phyloP scores from a whole-genome alignment of 2,329 filamentous ascomycete genomes.

The Xylariales sp. region DNA sequence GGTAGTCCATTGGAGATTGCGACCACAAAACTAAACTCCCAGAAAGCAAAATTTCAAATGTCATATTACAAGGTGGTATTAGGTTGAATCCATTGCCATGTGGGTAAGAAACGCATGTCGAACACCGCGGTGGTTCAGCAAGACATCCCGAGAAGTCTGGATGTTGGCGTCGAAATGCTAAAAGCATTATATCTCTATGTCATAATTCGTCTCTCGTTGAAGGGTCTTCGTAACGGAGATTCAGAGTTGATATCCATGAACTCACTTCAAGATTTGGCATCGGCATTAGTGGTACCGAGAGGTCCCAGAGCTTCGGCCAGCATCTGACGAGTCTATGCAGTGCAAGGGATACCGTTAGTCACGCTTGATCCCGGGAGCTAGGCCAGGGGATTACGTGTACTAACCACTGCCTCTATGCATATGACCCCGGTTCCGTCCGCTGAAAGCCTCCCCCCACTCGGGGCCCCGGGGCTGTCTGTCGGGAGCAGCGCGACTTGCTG shows the following conservation, averaged over 20 bases:
- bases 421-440: slow-evolving; percentile 52
- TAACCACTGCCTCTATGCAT: slow-evolving; percentile 57
- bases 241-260: slow-evolving; percentile 9
- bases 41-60: slow-evolving; percentile 13
- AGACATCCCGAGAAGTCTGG: slow-evolving; percentile 9
- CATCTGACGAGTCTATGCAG: slow-evolving; percentile 26
- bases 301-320: slow-evolving; percentile 26
- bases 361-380: too few species aligned
- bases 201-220: slow-evolving; percentile 32
- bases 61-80: slow-evolving; percentile 29
- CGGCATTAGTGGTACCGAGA: slow-evolving; percentile 25
- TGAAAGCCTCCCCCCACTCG: slow-evolving; percentile 56
- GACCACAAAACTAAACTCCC: slow-evolving; percentile 7
- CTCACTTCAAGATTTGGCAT: slow-evolving; percentile 12
- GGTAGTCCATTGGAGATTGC: neutral
- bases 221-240: slow-evolving; percentile 20
- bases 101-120: slow-evolving; percentile 12
- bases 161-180: slow-evolving; percentile 15
- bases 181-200: slow-evolving; percentile 27
- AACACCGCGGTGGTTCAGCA: slow-evolving; percentile 12
- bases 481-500: slow-evolving; percentile 38
- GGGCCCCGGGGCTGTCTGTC: slow-evolving; percentile 62
- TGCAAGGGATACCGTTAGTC: slow-evolving; percentile 11
- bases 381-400: too few species aligned
- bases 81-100: slow-evolving; percentile 6